A percentile compares a stretch with the other conserved stretches of the same genome.
phyloP scores from a whole-genome alignment of 257 asterid species.

The Striga asiatica region DNA sequence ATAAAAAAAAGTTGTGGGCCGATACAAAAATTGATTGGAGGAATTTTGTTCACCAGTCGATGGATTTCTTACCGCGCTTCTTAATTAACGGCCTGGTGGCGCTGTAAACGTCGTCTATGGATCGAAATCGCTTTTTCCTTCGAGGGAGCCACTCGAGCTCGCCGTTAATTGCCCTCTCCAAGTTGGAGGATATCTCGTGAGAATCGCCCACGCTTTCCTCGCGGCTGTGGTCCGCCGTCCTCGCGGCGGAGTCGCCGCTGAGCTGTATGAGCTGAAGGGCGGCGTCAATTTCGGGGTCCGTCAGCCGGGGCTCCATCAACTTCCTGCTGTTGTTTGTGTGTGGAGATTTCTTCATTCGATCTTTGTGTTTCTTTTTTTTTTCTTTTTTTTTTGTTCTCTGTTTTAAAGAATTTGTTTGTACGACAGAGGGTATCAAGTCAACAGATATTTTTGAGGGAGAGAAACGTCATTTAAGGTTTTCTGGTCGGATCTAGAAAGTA shows the following conservation, averaged over 20 bases:
- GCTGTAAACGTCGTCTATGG: slow-evolving; percentile 32
- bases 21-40: slow-evolving; percentile 11
- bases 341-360: slow-evolving; percentile 27
- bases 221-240: slow-evolving; percentile 20
- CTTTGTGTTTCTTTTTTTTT: neutral
- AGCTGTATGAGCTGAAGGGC: slow-evolving; percentile 63
- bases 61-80: slow-evolving; percentile 19
- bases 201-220: slow-evolving; percentile 41
- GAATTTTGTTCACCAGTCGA: neutral
- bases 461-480: neutral
- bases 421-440: too few relatives aligned
- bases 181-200: slow-evolving; percentile 35
- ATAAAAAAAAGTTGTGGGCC: too few relatives aligned
- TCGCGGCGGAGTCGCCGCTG: slow-evolving; percentile 49
- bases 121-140: slow-evolving; percentile 37
- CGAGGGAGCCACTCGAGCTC: slow-evolving; percentile 13
- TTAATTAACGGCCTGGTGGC: slow-evolving; percentile 24
- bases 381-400: neutral
- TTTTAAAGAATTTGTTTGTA: neutral
- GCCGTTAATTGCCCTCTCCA: neutral
- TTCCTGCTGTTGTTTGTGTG: slow-evolving; percentile 14
- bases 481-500: too few relatives aligned
- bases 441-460: neutral
- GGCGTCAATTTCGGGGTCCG: slow-evolving; percentile 58
- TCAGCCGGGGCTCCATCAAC: slow-evolving; percentile 23